Evolutionary conservation across 129 eudicot species (phyloP).

Genomic region (Lactuca sativa): DNA sequence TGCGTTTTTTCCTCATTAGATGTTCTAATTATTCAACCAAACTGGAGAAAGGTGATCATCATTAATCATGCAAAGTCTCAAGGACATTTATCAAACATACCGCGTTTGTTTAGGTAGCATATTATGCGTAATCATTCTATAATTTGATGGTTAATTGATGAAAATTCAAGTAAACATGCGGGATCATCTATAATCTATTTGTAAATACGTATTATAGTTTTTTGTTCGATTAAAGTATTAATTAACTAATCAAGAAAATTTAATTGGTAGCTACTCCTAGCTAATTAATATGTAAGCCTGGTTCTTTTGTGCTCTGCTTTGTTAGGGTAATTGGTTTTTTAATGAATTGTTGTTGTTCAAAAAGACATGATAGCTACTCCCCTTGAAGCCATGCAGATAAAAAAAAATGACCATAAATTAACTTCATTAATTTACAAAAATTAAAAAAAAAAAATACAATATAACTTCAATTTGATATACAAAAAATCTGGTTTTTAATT

Average conservation of each 20-base stretch:
- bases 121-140: too few species aligned
- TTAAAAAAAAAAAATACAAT: not conserved
- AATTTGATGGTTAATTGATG: too few species aligned
- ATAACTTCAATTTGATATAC: not conserved
- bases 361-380: not conserved
- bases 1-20: not conserved
- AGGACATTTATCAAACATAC: too few species aligned
- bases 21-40: not conserved
- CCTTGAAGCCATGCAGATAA: constrained; percentile 17
- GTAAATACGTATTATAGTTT: not conserved
- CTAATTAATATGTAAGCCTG: too few species aligned
- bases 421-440: constrained; percentile 3
- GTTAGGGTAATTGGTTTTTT: too few species aligned
- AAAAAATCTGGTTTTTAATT: constrained; percentile 1
- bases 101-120: too few species aligned
- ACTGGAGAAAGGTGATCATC: too few species aligned
- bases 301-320: too few species aligned
- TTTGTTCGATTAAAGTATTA: not conserved
- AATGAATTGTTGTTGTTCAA: too few species aligned
- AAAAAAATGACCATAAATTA: constrained; percentile 1
- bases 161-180: too few species aligned
- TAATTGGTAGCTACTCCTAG: not conserved
- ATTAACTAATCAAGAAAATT: constrained; percentile 17
- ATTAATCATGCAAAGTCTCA: too few species aligned
- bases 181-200: not conserved